Percentiles rank a stretch among this genome's conserved stretches.
Conservation (phyloP, 805 yeast genomes). For the Yamadazyma ubonensis region DNA sequence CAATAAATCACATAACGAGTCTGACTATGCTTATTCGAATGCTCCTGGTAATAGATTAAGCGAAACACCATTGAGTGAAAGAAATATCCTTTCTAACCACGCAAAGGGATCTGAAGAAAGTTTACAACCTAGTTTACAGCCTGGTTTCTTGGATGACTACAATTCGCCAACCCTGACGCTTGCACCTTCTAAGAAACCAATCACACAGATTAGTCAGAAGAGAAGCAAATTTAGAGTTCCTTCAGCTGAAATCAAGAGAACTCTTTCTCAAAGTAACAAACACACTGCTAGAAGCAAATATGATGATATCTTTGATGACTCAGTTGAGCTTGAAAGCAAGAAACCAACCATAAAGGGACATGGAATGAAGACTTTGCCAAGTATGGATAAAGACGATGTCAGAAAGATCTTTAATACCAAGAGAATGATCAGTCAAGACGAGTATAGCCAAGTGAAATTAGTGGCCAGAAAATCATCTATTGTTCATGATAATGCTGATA, state of each 20-base stretch:
- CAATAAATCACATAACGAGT: slow-evolving; percentile 8
- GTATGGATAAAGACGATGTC: slow-evolving; percentile 48
- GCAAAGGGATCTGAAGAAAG: slow-evolving; percentile 16
- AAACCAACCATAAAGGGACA: slow-evolving; percentile 41
- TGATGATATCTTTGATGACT: slow-evolving; percentile 28
- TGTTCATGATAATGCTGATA: slow-evolving; percentile 23
- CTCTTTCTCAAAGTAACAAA: slow-evolving; percentile 14
- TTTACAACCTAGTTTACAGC: neutral
- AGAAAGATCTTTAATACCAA: slow-evolving; percentile 39
- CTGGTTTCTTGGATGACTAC: neutral
- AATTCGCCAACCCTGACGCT: slow-evolving; percentile 2
- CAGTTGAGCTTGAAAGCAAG: slow-evolving; percentile 8
- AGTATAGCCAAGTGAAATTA: slow-evolving; percentile 34
- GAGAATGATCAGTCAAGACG: slow-evolving; percentile 40
- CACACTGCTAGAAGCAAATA: slow-evolving; percentile 18
- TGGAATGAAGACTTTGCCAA: slow-evolving; percentile 50
- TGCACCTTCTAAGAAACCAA: slow-evolving; percentile 3
- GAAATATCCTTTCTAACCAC: slow-evolving; percentile 27
- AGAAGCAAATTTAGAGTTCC: slow-evolving; percentile 40
- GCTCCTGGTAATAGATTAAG: slow-evolving; percentile 21
- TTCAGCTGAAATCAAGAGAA: slow-evolving; percentile 40
- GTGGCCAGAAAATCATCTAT: slow-evolving; percentile 28
- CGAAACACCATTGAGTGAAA: slow-evolving; percentile 27
- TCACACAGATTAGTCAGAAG: slow-evolving; percentile 11
- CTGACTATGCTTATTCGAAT: slow-evolving; percentile 16